Conservation (phyloP, 1,284 basidiomycete genomes). For the Omphalotus olearius region DNA sequence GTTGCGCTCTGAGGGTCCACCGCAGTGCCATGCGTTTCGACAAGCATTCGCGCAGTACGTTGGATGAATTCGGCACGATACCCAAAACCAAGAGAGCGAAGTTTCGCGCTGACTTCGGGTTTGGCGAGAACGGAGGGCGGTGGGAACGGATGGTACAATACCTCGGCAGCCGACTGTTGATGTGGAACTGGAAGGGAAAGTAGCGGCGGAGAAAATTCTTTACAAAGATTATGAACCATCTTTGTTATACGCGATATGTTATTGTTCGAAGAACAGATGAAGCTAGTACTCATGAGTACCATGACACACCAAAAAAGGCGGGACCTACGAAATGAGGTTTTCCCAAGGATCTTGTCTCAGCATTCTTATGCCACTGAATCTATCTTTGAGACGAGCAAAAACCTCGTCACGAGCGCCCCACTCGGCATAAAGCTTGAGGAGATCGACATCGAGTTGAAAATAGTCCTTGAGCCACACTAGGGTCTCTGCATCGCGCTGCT, state of each 20-base stretch:
- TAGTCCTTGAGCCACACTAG: constrained; percentile 80
- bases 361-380: constrained; percentile 68
- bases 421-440: constrained; percentile 70
- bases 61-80: constrained; percentile 93
- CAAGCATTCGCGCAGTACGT: constrained; percentile 76
- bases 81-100: constrained; percentile 90
- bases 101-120: constrained; percentile 54
- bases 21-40: constrained; percentile 44
- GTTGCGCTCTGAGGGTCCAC: constrained; percentile 18
- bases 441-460: constrained; percentile 82
- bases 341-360: constrained; percentile 96
- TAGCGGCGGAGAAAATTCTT: constrained; percentile 66
- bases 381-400: constrained; percentile 61
- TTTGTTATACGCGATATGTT: constrained; percentile 91
- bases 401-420: constrained; percentile 79
- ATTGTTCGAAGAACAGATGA: constrained; percentile 98
- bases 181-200: constrained; percentile 45
- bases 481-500: constrained; percentile 56
- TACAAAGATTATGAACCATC: constrained; percentile 78
- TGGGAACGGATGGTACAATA: constrained; percentile 82
- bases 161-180: constrained; percentile 19
- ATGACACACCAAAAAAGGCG: constrained; percentile 7
- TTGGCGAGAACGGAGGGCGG: constrained; percentile 63
- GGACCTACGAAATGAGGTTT: constrained; percentile 81
- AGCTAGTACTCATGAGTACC: constrained; percentile 45